phyloP scores from a whole-genome alignment of 2,329 filamentous ascomycete species.

The Pestalotiopsis sp. region DNA sequence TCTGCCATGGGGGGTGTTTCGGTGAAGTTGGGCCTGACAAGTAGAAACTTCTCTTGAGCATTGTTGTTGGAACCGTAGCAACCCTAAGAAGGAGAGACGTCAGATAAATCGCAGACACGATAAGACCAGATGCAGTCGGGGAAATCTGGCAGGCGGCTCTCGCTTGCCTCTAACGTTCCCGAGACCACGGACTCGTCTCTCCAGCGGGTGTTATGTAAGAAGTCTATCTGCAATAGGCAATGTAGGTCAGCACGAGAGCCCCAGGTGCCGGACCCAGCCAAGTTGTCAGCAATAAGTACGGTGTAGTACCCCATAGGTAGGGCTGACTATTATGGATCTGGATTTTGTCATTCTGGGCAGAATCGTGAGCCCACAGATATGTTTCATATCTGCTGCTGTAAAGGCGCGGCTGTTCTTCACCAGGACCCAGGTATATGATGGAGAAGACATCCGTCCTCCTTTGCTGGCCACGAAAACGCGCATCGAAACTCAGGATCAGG shows the following conservation, averaged over 20 bases:
- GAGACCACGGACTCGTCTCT: not conserved
- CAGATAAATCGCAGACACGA: not conserved
- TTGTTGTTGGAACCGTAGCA: too few species aligned
- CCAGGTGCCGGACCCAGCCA: not conserved
- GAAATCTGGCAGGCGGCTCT: slow-evolving; percentile 9
- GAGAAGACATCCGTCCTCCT: too few species aligned
- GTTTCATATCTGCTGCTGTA: not conserved
- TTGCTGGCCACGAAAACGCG: too few species aligned
- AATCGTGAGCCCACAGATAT: not conserved
- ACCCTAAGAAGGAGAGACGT: not conserved
- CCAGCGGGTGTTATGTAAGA: slow-evolving; percentile 11
- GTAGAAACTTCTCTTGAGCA: too few species aligned
- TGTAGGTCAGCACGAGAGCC: not conserved
- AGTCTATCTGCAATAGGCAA: slow-evolving; percentile 12
- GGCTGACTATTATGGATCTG: not conserved
- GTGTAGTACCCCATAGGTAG: not conserved
- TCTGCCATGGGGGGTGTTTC: too few species aligned
- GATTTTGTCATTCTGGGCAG: not conserved
- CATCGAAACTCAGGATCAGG: too few species aligned
- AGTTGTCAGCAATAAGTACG: not conserved
- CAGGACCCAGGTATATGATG: too few species aligned
- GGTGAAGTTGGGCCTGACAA: too few species aligned
- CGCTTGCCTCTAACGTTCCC: slow-evolving; percentile 5
- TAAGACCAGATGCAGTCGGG: not conserved
- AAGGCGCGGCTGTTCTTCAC: too few species aligned